Evolutionary conservation across 371 early-diverging fungal genomes (phyloP), one percentile per base, ranked within the genome.

Genomic region (Syncephalastrum sp.): DNA sequence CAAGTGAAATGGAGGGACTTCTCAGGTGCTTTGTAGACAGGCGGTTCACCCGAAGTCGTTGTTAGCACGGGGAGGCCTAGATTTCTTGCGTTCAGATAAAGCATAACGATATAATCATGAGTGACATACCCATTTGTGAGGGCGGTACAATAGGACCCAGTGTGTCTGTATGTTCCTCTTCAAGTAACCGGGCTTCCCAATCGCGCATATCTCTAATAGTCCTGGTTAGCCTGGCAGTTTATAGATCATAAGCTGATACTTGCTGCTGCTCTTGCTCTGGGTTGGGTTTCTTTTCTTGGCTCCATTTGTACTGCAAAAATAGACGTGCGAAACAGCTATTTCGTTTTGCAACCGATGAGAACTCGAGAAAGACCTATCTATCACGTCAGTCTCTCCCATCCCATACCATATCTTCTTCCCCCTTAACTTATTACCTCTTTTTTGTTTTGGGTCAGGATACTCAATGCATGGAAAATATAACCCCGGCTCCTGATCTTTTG

Each of bases 1-100:
- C 86, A 86, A 0, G 92, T 91, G 54, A 92, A 85, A 57, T 82
- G 91, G 59, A 92, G 60, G 4, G 87, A 73, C 21, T 68, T 67
- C 14, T 71, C 68, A 2, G 81, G 62, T 48, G 43, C 33, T 17
- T 58, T 49, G 14, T 63, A 61, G 15, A 54, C n/a, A 7, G 57
- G 45, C 2, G 54, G 46, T n/a, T 61, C 48, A 4, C 45, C 43
- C 33, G 42, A 43, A 21, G 21, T 21, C 2, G 58, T 54, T 43
- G 68, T 68, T 16, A 65, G 27, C 0, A 69, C 54, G 14, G 72
- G 70, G 6, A 69, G 42, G 10, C 54, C 60, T 51, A 14, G 27
- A 41, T 8, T n/a, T 33, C 10, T 52, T 0, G n/a, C 2, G 14
- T 57, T 5, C 27, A 38, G 29, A 14, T 23, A n/a, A n/a, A 16